These are phyloP conservation scores for Vittaforma corneae DNA, from an alignment of 371 early-diverging fungal genomes.

Conservation along the genomic window DNA sequence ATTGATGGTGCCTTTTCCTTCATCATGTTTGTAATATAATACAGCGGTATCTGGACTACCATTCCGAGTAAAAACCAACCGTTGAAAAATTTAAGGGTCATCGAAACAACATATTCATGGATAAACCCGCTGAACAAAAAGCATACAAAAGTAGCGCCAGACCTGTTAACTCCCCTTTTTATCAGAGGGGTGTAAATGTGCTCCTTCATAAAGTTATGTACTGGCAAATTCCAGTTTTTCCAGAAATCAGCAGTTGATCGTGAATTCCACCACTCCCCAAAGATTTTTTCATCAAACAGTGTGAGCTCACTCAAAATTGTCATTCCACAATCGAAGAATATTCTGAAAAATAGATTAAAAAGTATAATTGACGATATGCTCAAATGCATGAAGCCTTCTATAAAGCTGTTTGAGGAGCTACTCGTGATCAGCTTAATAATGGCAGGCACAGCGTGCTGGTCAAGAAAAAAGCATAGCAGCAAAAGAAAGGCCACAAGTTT, in stretches of 20 bases:
- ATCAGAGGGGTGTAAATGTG: slow-evolving; percentile 76
- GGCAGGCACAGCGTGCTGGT: slow-evolving; percentile 48
- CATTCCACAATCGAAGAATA: slow-evolving; percentile 82
- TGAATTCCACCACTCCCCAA: slow-evolving; percentile 96
- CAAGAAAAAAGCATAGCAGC: slow-evolving; percentile 43
- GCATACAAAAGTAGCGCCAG: slow-evolving; percentile 67
- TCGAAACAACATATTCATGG: slow-evolving; percentile 75
- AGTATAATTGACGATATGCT: slow-evolving; percentile 49
- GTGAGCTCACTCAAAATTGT: slow-evolving; percentile 86
- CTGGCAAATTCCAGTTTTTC: slow-evolving; percentile 90
- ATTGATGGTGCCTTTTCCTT: slow-evolving; percentile 11
- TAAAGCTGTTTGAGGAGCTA: background rate
- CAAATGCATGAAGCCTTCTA: slow-evolving; percentile 37
- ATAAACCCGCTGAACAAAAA: slow-evolving; percentile 72
- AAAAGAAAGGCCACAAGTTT: slow-evolving; percentile 19
- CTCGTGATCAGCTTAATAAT: slow-evolving; percentile 26
- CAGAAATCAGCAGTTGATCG: slow-evolving; percentile 81
- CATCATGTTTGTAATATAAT: slow-evolving; percentile 60
- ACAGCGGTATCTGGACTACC: slow-evolving; percentile 81
- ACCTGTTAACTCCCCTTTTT: slow-evolving; percentile 64
- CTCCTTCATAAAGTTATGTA: slow-evolving; percentile 78
- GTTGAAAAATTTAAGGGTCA: slow-evolving; percentile 64
- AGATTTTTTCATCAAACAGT: slow-evolving; percentile 86
- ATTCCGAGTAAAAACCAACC: slow-evolving; percentile 72
- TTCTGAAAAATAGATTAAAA: slow-evolving; percentile 70